A percentile compares a stretch with the other conserved stretches of the same genome.
phyloP scores from a whole-genome alignment of 2,329 filamentous ascomycete genomes.

The Colletotrichum endophyticum region DNA sequence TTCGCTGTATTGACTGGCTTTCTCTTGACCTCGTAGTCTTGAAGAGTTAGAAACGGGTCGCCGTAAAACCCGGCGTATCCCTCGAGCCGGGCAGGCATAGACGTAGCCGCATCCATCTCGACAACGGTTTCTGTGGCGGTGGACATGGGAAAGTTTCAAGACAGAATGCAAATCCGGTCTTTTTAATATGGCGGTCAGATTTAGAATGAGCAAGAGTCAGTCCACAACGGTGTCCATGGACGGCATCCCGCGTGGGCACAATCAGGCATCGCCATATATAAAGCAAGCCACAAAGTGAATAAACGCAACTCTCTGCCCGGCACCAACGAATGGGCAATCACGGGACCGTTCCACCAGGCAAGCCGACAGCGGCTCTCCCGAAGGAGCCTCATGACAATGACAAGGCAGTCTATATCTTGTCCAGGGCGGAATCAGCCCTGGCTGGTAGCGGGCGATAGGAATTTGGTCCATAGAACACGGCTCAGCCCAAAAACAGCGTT shows the following conservation, averaged over 20 bases:
- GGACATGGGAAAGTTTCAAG: not conserved
- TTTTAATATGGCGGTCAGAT: not conserved
- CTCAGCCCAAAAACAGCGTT: not conserved
- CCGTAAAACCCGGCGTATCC: constrained; percentile 33
- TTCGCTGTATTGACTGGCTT: not conserved
- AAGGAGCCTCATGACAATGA: constrained; percentile 1
- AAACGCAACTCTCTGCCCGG: not conserved
- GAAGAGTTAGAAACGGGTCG: constrained; percentile 31
- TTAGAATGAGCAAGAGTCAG: not conserved
- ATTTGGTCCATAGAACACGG: not conserved
- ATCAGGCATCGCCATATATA: not conserved
- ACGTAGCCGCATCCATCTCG: not conserved
- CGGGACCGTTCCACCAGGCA: not conserved
- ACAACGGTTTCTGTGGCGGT: not conserved
- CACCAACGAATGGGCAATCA: not conserved
- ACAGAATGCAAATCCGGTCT: not conserved
- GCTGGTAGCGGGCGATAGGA: not conserved
- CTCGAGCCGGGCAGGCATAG: constrained; percentile 13
- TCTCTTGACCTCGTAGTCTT: constrained; percentile 6
- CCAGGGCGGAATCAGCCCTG: constrained; percentile 4
- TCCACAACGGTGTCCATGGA: not conserved
- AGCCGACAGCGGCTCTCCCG: not conserved
- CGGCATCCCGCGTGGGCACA: not conserved
- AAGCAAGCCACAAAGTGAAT: not conserved
- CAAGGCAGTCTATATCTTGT: constrained; percentile 3